These are phyloP conservation scores for Ambrosiella beaveri DNA, from an alignment of 2,329 filamentous ascomycete genomes.

Conservation along the genomic window DNA sequence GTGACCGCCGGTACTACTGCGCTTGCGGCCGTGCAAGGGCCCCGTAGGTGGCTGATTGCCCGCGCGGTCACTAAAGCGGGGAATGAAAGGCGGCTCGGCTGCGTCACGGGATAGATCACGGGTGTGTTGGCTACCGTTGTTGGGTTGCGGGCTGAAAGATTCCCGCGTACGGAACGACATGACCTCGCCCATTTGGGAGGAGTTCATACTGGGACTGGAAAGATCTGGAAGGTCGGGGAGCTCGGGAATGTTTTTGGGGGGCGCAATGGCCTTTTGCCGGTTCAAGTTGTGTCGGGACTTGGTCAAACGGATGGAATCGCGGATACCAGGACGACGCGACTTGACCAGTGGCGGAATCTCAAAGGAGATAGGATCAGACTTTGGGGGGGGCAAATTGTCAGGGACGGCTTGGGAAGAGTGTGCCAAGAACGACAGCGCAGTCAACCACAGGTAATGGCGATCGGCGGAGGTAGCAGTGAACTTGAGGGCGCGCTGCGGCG, in stretches of 20 bases:
- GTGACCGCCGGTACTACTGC: slow-evolving; percentile 74
- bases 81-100: slow-evolving; percentile 55
- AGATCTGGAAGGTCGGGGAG: slow-evolving; percentile 33
- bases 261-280: slow-evolving; percentile 21
- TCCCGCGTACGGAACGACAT: slow-evolving; percentile 19
- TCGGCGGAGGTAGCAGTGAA: slow-evolving; percentile 75
- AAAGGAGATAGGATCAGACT: slow-evolving; percentile 30
- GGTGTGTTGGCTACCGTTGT: slow-evolving; percentile 22
- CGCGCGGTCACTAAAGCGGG: slow-evolving; percentile 44
- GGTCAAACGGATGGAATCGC: slow-evolving; percentile 77
- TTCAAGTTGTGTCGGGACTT: slow-evolving; percentile 35
- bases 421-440: slow-evolving; percentile 82
- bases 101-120: slow-evolving; percentile 38
- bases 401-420: slow-evolving; percentile 71
- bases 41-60: slow-evolving; percentile 18
- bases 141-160: slow-evolving; percentile 22
- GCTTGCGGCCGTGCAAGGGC: slow-evolving; percentile 56
- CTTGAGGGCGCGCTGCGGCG: slow-evolving; percentile 81
- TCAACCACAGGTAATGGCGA: slow-evolving; percentile 88
- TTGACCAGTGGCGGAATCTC: slow-evolving; percentile 29
- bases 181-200: slow-evolving; percentile 18
- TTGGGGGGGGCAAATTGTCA: slow-evolving; percentile 41
- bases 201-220: slow-evolving; percentile 22
- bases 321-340: slow-evolving; percentile 41
- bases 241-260: slow-evolving; percentile 32